These are phyloP conservation scores for Pisolithus sp. DNA, from an alignment of 768 basidiomycete genomes.

Conservation along the genomic window DNA sequence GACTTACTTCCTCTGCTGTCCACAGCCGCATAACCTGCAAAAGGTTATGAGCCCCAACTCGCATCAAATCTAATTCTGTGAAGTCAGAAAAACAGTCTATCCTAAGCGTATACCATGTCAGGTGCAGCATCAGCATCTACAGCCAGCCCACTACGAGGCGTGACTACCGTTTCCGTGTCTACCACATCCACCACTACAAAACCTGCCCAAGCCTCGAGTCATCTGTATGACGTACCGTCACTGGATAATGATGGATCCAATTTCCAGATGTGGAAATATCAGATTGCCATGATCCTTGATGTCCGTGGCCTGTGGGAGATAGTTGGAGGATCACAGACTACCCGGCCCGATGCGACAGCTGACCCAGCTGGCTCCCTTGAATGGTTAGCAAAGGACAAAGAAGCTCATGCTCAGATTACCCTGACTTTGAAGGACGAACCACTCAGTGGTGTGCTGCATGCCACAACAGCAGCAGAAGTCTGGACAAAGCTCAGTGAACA, in stretches of 20 bases:
- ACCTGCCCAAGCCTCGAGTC: background rate
- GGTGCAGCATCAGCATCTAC: too few species aligned
- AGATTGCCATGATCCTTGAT: slow-evolving; percentile 15
- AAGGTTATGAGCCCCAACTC: too few species aligned
- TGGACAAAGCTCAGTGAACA: slow-evolving; percentile 13
- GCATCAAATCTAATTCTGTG: too few species aligned
- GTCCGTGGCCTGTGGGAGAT: slow-evolving; percentile 7
- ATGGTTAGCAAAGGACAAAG: slow-evolving; percentile 6
- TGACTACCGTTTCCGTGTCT: too few species aligned
- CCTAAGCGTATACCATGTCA: too few species aligned
- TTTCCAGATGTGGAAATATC: slow-evolving; percentile 11
- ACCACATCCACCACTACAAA: too few species aligned
- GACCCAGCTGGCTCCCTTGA: background rate
- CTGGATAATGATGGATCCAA: slow-evolving; percentile 6
- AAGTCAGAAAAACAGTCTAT: too few species aligned
- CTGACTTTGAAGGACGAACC: slow-evolving; percentile 21
- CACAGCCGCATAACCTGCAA: too few species aligned
- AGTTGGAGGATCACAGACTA: background rate
- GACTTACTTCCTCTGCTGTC: too few species aligned
- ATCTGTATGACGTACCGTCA: slow-evolving; percentile 5
- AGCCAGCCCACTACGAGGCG: too few species aligned
- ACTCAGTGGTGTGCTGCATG: slow-evolving; percentile 14
- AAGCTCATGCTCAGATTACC: slow-evolving; percentile 16
- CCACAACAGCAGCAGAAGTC: slow-evolving; percentile 6
- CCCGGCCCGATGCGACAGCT: background rate